These are phyloP conservation scores for Plasmodium gonderi DNA, from an alignment of 169 alveolate species.

Conservation along the genomic window DNA sequence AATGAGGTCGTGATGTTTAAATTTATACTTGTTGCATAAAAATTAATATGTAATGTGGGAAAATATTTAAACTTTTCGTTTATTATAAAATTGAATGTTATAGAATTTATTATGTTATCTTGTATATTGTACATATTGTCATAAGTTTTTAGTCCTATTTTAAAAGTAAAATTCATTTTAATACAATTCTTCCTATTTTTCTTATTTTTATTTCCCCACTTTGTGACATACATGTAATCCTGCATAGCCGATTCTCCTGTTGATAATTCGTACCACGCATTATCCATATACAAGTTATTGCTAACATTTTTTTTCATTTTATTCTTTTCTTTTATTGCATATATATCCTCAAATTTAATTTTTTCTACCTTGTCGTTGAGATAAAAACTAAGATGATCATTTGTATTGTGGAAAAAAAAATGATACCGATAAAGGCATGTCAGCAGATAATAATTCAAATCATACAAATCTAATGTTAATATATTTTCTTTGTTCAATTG, in stretches of 20 bases:
- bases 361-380: slow-evolving; percentile 37
- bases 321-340: not conserved
- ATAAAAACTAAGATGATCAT: slow-evolving; percentile 29
- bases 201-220: not conserved
- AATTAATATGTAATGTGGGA: slow-evolving; percentile 28
- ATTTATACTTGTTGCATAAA: slow-evolving; percentile 46
- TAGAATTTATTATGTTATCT: slow-evolving; percentile 60
- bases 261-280: slow-evolving; percentile 38
- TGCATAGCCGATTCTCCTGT: not conserved
- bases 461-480: slow-evolving; percentile 61
- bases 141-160: slow-evolving; percentile 43
- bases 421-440: slow-evolving; percentile 47
- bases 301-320: not conserved
- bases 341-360: slow-evolving; percentile 16
- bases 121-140: slow-evolving; percentile 73
- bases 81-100: slow-evolving; percentile 17
- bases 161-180: slow-evolving; percentile 28
- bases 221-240: not conserved
- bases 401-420: slow-evolving; percentile 37
- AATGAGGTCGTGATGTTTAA: slow-evolving; percentile 56
- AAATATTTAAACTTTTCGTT: slow-evolving; percentile 50
- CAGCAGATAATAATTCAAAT: slow-evolving; percentile 46
- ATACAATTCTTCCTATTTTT: slow-evolving; percentile 8
- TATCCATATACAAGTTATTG: slow-evolving; percentile 6
- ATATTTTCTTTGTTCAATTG: slow-evolving; percentile 66